A percentile compares a stretch with the other conserved stretches of the same genome.
These are phyloP conservation scores for Apiotrichum brassicae DNA, from an alignment of 1,284 basidiomycete species.

Conservation along the genomic window DNA sequence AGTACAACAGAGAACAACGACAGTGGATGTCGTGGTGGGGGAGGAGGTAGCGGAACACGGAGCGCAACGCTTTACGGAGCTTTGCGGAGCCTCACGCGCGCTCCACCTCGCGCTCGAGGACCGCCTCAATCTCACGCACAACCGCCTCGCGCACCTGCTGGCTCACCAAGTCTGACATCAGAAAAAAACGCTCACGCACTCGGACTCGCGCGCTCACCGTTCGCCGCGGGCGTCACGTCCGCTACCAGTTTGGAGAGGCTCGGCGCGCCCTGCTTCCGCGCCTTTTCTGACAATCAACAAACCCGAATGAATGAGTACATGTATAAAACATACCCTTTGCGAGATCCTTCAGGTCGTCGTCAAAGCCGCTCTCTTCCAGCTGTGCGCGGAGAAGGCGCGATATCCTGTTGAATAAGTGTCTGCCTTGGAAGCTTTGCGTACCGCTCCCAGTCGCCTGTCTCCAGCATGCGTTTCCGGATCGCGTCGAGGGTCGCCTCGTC, in stretches of 20 bases:
- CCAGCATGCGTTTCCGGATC: conserved; percentile 34
- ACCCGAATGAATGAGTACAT: too few relatives aligned
- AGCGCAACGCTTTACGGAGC: background rate
- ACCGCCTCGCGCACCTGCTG: conserved; percentile 25
- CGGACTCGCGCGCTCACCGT: conserved; percentile 24
- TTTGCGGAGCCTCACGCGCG: conserved; percentile 18
- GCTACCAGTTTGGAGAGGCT: conserved; percentile 31
- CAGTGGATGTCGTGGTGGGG: too few relatives aligned
- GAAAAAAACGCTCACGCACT: too few relatives aligned
- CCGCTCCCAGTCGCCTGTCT: conserved; percentile 45
- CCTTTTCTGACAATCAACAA: conserved; percentile 24
- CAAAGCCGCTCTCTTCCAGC: conserved; percentile 37
- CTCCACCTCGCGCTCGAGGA: conserved; percentile 39
- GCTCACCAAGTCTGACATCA: conserved; percentile 12
- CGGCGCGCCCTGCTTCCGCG: conserved; percentile 30
- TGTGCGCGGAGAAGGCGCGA: conserved; percentile 23
- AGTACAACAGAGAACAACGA: too few relatives aligned
- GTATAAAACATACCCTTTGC: conserved; percentile 33
- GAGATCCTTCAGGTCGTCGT: conserved; percentile 42
- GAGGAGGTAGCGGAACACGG: too few relatives aligned
- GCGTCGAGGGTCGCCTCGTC: conserved; percentile 31
- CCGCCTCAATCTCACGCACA: conserved; percentile 36
- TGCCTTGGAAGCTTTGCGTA: conserved; percentile 14
- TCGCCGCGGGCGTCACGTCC: conserved; percentile 28
- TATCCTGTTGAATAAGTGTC: conserved; percentile 24